Percentiles rank a stretch among this genome's conserved stretches.
These are phyloP conservation scores for Eutypella sp. DNA, from an alignment of 2,329 filamentous ascomycete genomes.

Conservation along the genomic window DNA sequence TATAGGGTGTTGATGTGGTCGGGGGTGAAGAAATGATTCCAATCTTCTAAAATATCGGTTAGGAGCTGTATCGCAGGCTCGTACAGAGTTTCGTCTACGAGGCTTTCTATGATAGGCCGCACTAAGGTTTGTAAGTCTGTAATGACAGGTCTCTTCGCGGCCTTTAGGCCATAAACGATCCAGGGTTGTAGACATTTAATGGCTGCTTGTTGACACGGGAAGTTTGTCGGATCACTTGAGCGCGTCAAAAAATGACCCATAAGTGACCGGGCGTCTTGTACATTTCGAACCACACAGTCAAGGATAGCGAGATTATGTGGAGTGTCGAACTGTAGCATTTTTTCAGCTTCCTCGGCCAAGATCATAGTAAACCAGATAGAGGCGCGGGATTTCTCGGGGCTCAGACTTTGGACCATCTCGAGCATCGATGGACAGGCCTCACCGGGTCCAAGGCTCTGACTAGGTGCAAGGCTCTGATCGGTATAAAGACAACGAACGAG, in stretches of 20 bases:
- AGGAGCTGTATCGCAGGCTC: slow-evolving; percentile 59
- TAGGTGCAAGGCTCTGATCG: slow-evolving; percentile 21
- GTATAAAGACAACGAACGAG: slow-evolving; percentile 54
- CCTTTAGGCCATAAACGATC: slow-evolving; percentile 67
- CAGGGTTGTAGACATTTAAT: slow-evolving; percentile 64
- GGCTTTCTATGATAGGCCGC: slow-evolving; percentile 53
- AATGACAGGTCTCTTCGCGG: slow-evolving; percentile 52
- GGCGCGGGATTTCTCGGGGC: slow-evolving; percentile 47
- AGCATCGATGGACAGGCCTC: slow-evolving; percentile 41
- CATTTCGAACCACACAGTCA: slow-evolving; percentile 46
- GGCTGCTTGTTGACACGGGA: slow-evolving; percentile 45
- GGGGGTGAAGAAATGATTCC: slow-evolving; percentile 55
- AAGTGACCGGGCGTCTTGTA: slow-evolving; percentile 43
- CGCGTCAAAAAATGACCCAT: slow-evolving; percentile 35
- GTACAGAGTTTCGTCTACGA: slow-evolving; percentile 55
- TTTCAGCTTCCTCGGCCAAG: slow-evolving; percentile 62
- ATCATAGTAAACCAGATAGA: slow-evolving; percentile 61
- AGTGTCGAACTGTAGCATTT: slow-evolving; percentile 49
- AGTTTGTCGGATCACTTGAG: slow-evolving; percentile 13
- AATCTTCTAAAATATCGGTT: slow-evolving; percentile 60
- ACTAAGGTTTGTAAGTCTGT: slow-evolving; percentile 56
- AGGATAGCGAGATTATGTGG: slow-evolving; percentile 48
- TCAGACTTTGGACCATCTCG: slow-evolving; percentile 44
- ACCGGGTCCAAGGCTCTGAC: slow-evolving; percentile 8
- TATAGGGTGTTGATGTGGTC: slow-evolving; percentile 55